A percentile compares a stretch with the other conserved stretches of the same genome.
These are phyloP conservation scores for Arthroderma sp. DNA, from an alignment of 2,329 filamentous ascomycete species.

Conservation along the genomic window DNA sequence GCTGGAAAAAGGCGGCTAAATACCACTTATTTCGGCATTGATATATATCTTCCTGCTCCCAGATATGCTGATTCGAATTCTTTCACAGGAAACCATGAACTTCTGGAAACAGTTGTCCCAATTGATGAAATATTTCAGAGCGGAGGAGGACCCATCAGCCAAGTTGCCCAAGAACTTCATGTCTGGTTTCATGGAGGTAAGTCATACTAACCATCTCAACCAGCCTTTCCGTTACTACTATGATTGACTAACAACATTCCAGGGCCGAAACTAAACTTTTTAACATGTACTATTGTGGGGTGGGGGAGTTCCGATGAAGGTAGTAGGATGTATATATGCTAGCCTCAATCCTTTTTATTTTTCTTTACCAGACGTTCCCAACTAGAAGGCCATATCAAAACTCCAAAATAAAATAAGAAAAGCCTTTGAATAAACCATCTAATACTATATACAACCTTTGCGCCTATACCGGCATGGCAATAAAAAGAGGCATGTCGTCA, in stretches of 20 bases:
- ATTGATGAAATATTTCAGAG: conserved; percentile 91
- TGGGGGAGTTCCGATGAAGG: background rate
- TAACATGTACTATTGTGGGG: background rate
- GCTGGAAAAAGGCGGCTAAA: too few species aligned
- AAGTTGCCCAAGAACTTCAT: conserved; percentile 84
- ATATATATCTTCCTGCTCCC: background rate
- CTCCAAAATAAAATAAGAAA: background rate
- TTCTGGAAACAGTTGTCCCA: conserved; percentile 98
- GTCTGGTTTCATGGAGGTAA: conserved; percentile 84
- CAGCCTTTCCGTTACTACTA: background rate
- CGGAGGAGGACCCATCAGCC: conserved; percentile 65
- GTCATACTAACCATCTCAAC: conserved; percentile 19
- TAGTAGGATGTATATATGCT: conserved; percentile 12
- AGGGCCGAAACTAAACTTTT: conserved; percentile 18
- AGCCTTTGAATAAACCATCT: background rate
- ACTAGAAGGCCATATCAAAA: background rate
- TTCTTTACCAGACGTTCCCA: background rate
- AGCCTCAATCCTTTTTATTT: background rate
- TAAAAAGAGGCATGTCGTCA: background rate
- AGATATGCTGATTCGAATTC: conserved; percentile 7
- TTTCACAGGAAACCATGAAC: conserved; percentile 80
- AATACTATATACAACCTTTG: conserved; percentile 1
- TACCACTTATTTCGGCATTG: background rate
- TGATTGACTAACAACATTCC: background rate
- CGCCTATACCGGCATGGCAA: background rate